Conservation (phyloP, 2,329 filamentous ascomycete species). For the Macrophomina pseudophaseolina region DNA sequence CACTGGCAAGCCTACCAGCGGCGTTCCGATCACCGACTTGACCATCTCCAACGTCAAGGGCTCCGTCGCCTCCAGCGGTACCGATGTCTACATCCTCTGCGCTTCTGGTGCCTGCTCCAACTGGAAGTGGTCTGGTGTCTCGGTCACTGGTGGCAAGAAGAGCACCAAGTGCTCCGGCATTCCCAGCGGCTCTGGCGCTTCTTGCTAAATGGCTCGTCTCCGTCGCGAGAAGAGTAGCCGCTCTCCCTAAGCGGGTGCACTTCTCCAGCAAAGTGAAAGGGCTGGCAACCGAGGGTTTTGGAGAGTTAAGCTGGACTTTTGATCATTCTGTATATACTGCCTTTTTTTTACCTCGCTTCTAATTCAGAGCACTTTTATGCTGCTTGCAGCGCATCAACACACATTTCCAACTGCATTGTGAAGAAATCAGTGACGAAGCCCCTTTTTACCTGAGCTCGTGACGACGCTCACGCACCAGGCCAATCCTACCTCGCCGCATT, state of each 20-base stretch:
- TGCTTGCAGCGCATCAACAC: conserved; percentile 3
- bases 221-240: too few species aligned
- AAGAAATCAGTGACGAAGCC: not conserved
- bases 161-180: conserved; percentile 41
- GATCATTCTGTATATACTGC: conserved; percentile 22
- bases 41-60: conserved; percentile 51
- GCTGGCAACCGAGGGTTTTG: not conserved
- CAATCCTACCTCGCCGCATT: not conserved
- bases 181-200: conserved; percentile 40
- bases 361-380: conserved; percentile 10
- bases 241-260: too few species aligned
- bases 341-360: conserved; percentile 6
- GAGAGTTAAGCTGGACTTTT: not conserved
- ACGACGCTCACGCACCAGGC: not conserved
- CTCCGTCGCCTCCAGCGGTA: conserved; percentile 37
- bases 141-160: conserved; percentile 45
- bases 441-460: not conserved
- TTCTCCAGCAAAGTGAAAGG: too few species aligned
- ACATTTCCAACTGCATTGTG: not conserved
- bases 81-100: conserved; percentile 60
- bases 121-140: conserved; percentile 60
- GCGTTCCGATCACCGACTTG: conserved; percentile 54
- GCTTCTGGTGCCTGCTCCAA: conserved; percentile 57
- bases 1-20: conserved; percentile 52
- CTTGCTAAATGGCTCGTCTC: conserved; percentile 34